These are phyloP conservation scores for Excoecaria cochinchinensis DNA, from an alignment of 345 rosid genomes.

Conservation along the genomic window DNA sequence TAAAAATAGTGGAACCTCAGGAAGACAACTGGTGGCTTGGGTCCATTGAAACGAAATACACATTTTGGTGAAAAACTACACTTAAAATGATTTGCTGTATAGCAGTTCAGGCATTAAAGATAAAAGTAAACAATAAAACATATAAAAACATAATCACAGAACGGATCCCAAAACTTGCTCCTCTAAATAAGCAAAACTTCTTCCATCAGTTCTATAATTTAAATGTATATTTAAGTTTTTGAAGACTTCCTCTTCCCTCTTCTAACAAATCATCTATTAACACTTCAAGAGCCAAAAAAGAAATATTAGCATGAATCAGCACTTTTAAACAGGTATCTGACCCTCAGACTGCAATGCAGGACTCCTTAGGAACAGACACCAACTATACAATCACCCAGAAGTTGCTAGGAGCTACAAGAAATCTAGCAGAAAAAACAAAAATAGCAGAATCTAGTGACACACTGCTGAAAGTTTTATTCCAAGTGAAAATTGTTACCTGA, in stretches of 20 bases:
- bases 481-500: conserved; percentile 30
- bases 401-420: background rate
- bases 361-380: background rate
- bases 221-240: background rate
- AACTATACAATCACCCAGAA: background rate
- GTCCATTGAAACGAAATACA: background rate
- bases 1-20: background rate
- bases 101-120: background rate
- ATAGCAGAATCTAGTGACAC: background rate
- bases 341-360: background rate
- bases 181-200: background rate
- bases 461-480: background rate
- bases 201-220: background rate
- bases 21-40: background rate
- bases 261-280: background rate
- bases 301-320: background rate
- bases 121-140: background rate
- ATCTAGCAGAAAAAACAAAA: background rate
- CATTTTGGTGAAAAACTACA: background rate
- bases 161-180: background rate
- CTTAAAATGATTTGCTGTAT: background rate
- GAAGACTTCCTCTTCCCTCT: background rate
- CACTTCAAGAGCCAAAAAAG: background rate
- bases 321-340: background rate
- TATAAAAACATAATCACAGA: background rate